Evolutionary conservation across 1,284 basidiomycete genomes (phyloP).

Genomic region (Trichosporon coremiiforme): DNA sequence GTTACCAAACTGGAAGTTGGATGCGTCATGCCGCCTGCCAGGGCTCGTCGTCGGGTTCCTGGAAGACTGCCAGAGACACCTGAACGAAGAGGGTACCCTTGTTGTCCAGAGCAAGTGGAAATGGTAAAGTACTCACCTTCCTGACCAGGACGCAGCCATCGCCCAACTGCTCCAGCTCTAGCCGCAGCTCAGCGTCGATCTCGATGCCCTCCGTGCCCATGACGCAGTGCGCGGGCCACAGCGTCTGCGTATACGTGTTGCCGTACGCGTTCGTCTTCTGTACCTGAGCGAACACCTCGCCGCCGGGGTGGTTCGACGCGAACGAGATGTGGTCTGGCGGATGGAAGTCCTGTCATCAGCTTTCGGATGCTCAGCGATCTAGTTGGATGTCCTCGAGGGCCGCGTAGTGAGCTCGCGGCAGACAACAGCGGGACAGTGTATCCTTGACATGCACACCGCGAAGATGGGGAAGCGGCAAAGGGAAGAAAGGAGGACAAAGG

Average conservation of each 20-base stretch:
- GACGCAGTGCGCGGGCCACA: constrained; percentile 65
- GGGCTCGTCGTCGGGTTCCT: too few species aligned
- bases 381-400: too few species aligned
- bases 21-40: too few species aligned
- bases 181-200: constrained; percentile 31
- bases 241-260: constrained; percentile 42
- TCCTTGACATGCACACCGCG: too few species aligned
- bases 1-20: not conserved
- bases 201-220: constrained; percentile 47
- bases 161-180: constrained; percentile 32
- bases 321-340: constrained; percentile 67
- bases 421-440: too few species aligned
- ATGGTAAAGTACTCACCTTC: constrained; percentile 43
- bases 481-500: not conserved
- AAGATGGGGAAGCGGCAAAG: not conserved
- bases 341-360: constrained; percentile 58
- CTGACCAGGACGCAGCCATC: constrained; percentile 40
- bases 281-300: constrained; percentile 57
- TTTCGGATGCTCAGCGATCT: too few species aligned
- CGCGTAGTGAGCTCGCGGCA: too few species aligned
- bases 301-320: constrained; percentile 60
- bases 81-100: too few species aligned
- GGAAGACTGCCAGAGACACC: too few species aligned
- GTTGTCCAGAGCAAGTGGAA: too few species aligned
- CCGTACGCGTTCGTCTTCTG: constrained; percentile 50